A percentile compares a stretch with the other conserved stretches of the same genome.
Conservation (phyloP, 192 early-diverging fungal genomes). For the Coemansia sp. region DNA sequence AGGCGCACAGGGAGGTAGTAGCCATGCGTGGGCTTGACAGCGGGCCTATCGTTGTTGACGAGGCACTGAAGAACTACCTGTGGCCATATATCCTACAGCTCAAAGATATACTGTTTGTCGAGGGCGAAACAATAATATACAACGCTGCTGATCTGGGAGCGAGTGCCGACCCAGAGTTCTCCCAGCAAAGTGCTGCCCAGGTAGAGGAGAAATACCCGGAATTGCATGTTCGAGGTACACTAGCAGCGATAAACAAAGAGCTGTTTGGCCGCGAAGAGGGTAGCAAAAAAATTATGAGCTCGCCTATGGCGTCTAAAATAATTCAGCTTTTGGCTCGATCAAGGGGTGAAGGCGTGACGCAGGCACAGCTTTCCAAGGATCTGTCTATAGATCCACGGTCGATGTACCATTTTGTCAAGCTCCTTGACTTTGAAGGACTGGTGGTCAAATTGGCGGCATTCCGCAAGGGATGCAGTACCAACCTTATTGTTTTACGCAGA, state of each 20-base stretch:
- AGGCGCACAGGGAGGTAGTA: conserved; percentile 19
- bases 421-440: conserved; percentile 28
- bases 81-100: conserved; percentile 33
- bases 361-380: conserved; percentile 15
- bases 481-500: conserved; percentile 32
- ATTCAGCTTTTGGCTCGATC: conserved; percentile 25
- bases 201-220: conserved; percentile 17
- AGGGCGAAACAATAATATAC: conserved; percentile 6
- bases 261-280: conserved; percentile 39
- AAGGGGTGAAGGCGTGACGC: conserved; percentile 30
- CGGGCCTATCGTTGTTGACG: conserved; percentile 3
- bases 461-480: conserved; percentile 27
- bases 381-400: conserved; percentile 28
- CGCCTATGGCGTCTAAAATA: conserved; percentile 7
- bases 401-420: conserved; percentile 39
- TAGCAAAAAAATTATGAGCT: conserved; percentile 8
- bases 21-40: conserved; percentile 3
- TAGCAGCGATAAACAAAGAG: conserved; percentile 16
- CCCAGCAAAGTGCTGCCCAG: background rate
- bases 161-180: conserved; percentile 4
- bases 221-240: conserved; percentile 17
- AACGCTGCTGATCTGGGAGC: background rate
- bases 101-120: conserved; percentile 16
- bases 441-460: conserved; percentile 20
- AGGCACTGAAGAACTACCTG: conserved; percentile 17